These are phyloP conservation scores for Tolypocladium album DNA, from an alignment of 2,329 filamentous ascomycete genomes.

Conservation along the genomic window DNA sequence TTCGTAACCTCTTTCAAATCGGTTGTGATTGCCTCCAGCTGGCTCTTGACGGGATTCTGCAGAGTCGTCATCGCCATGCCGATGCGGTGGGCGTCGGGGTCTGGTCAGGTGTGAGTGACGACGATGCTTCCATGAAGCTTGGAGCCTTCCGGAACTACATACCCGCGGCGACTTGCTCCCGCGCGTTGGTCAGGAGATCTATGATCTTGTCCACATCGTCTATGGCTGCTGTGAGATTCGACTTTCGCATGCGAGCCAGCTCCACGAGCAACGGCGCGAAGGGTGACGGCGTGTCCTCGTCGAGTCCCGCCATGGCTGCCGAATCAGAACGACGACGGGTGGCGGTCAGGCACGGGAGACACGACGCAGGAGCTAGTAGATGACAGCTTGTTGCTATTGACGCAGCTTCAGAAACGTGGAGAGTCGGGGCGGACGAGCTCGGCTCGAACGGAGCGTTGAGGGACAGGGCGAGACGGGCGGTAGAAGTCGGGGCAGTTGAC, in stretches of 20 bases:
- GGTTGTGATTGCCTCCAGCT: conserved; percentile 70
- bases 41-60: conserved; percentile 73
- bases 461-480: background rate
- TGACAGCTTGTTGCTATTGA: background rate
- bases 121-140: background rate
- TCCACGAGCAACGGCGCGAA: conserved; percentile 57
- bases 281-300: conserved; percentile 27
- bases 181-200: conserved; percentile 60
- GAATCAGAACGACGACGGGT: background rate
- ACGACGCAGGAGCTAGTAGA: background rate
- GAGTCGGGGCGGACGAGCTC: background rate
- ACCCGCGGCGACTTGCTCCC: conserved; percentile 65
- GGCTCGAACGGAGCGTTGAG: background rate
- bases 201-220: conserved; percentile 77
- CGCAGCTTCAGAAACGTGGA: background rate
- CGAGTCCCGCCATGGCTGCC: conserved; percentile 21
- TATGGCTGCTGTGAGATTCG: conserved; percentile 59
- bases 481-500: background rate
- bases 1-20: conserved; percentile 76
- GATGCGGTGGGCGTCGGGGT: conserved; percentile 42
- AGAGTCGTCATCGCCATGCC: conserved; percentile 70
- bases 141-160: conserved; percentile 9
- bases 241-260: conserved; percentile 59
- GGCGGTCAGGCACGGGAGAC: background rate
- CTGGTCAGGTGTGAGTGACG: conserved; percentile 6